Conservation (phyloP, 75 land plant genomes). For the Isoetes taiwanensis region DNA sequence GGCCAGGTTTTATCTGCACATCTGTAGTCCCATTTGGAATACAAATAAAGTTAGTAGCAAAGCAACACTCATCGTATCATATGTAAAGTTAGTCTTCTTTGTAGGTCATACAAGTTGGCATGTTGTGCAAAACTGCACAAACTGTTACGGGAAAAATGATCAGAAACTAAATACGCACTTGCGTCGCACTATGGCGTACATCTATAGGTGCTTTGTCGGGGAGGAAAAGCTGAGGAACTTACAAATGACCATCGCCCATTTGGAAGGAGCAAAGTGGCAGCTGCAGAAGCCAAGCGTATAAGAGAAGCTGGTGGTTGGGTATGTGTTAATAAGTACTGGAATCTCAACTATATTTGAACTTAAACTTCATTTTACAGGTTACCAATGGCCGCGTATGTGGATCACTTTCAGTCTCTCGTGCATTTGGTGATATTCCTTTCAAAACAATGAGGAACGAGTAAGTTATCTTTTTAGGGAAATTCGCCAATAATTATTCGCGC, state of each 20-base stretch:
- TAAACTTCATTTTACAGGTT: conserved; percentile 30
- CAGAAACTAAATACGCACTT: no score
- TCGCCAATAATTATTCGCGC: not conserved
- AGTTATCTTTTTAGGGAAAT: not conserved
- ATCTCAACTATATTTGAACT: not conserved
- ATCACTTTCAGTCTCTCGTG: conserved; percentile 86
- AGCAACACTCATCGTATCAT: no score
- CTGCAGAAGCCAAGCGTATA: conserved; percentile 64
- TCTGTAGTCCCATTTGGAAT: no score
- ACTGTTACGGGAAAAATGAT: no score
- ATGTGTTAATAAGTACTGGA: conserved; percentile 18
- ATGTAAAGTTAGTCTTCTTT: no score
- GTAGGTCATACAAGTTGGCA: no score
- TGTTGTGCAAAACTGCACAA: no score
- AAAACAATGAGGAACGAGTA: conserved; percentile 40
- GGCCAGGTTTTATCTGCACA: no score
- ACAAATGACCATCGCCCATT: conserved; percentile 82
- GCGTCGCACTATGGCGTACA: no score
- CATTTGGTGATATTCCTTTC: conserved; percentile 85
- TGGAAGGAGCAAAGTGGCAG: conserved; percentile 58
- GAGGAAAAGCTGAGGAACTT: conserved; percentile 57
- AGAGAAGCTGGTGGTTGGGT: conserved; percentile 99
- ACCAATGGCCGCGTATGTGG: conserved; percentile 86
- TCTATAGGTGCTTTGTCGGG: conserved; percentile 56
- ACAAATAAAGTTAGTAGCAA: no score